A percentile compares a stretch with the other conserved stretches of the same genome.
Evolutionary conservation across 768 basidiomycete species (phyloP).

Genomic region (Psilocybe azurescens): DNA sequence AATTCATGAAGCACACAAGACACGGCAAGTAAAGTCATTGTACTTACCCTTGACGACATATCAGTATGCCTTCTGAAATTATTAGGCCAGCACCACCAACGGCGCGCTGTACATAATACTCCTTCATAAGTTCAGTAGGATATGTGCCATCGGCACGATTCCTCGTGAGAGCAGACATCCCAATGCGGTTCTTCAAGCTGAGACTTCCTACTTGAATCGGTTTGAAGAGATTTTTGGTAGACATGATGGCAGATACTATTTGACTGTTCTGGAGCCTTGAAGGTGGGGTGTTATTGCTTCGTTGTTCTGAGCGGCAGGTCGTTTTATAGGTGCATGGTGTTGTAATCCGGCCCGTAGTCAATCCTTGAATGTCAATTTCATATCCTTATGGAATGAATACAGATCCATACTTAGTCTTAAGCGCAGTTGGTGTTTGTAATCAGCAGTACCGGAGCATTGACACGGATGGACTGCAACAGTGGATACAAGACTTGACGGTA

Average conservation of each 20-base stretch:
- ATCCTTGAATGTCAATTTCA: no score
- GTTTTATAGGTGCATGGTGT: no score
- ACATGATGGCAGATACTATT: slow-evolving; percentile 3
- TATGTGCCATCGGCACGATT: slow-evolving; percentile 41
- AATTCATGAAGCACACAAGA: background rate
- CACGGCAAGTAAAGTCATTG: background rate
- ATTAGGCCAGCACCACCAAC: slow-evolving; percentile 42
- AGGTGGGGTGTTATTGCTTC: background rate
- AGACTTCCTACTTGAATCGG: slow-evolving; percentile 43
- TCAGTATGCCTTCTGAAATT: slow-evolving; percentile 43
- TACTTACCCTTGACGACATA: slow-evolving; percentile 47
- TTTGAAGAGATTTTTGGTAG: slow-evolving; percentile 27
- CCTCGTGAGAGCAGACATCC: slow-evolving; percentile 48
- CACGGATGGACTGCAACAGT: no score
- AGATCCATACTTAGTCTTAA: no score
- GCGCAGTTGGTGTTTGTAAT: no score
- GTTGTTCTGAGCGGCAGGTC: background rate
- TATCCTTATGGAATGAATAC: no score
- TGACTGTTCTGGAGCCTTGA: background rate
- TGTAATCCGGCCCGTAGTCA: no score
- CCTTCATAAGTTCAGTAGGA: slow-evolving; percentile 42
- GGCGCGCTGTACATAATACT: slow-evolving; percentile 48
- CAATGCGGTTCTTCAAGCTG: slow-evolving; percentile 41
- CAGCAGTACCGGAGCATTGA: no score
- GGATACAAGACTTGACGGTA: no score